Conservation (phyloP, 352 stramenopile species). For the Globisporangium heterothallicum region DNA sequence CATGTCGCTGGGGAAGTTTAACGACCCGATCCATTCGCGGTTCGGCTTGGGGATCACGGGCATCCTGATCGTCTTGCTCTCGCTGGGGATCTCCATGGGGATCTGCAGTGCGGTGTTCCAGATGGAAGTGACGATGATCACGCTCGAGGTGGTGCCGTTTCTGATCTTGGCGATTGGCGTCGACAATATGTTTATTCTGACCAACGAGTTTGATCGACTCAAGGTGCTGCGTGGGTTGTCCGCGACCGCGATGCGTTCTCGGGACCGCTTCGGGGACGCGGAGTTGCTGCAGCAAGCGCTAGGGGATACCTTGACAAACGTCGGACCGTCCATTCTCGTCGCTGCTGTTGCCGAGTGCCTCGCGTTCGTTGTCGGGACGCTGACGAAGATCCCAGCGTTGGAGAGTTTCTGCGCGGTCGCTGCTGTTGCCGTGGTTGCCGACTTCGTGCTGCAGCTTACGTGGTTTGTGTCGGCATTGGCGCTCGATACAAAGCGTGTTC, state of each 20-base stretch:
- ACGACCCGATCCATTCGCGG: slow-evolving; percentile 62
- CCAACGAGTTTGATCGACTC: slow-evolving; percentile 81
- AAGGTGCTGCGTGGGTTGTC: slow-evolving; percentile 34
- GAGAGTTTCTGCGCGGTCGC: slow-evolving; percentile 86
- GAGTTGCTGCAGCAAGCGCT: slow-evolving; percentile 56
- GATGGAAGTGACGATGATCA: slow-evolving; percentile 89
- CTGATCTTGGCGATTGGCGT: slow-evolving; percentile 89
- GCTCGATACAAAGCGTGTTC: slow-evolving; percentile 64
- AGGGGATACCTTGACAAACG: slow-evolving; percentile 70
- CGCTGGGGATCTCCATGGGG: slow-evolving; percentile 69
- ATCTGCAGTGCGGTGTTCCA: slow-evolving; percentile 54
- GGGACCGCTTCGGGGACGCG: slow-evolving; percentile 30
- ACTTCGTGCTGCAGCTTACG: slow-evolving; percentile 84
- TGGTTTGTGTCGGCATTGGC: slow-evolving; percentile 84
- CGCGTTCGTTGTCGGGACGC: slow-evolving; percentile 73
- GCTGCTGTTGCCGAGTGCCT: slow-evolving; percentile 77
- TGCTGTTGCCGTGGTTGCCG: slow-evolving; percentile 64
- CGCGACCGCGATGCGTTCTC: slow-evolving; percentile 23
- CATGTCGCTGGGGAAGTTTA: slow-evolving; percentile 70
- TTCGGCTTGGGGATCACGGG: slow-evolving; percentile 78
- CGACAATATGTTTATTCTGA: slow-evolving; percentile 92
- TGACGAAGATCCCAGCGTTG: slow-evolving; percentile 86
- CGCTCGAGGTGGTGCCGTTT: slow-evolving; percentile 88
- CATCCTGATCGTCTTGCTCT: slow-evolving; percentile 82
- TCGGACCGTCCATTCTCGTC: slow-evolving; percentile 84